These are phyloP conservation scores for Phytophthora hybrid DNA, from an alignment of 352 stramenopile species.

Conservation along the genomic window DNA sequence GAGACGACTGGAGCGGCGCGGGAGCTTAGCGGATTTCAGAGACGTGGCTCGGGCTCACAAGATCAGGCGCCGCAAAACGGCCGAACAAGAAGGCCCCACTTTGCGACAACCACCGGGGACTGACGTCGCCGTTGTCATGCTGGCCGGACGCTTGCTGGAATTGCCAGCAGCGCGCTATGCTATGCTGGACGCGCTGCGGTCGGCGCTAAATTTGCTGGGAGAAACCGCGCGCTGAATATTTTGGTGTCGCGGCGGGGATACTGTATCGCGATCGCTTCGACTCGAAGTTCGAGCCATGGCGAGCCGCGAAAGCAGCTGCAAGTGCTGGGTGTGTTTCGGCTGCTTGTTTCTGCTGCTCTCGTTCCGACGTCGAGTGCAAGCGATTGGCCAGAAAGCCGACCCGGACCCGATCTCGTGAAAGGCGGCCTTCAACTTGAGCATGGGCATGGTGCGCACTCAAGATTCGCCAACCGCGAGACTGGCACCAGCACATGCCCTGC, in stretches of 20 bases:
- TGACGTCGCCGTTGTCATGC: background rate
- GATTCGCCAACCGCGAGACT: slow-evolving; percentile 12
- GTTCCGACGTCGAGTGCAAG: slow-evolving; percentile 25
- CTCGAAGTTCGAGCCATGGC: no score
- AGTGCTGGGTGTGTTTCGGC: slow-evolving; percentile 24
- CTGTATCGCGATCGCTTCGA: background rate
- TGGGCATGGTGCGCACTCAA: slow-evolving; percentile 4
- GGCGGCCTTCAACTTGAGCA: slow-evolving; percentile 24
- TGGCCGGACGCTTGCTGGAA: background rate
- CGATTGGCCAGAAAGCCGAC: background rate
- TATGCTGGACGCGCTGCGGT: background rate
- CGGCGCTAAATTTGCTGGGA: background rate
- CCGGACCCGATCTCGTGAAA: background rate
- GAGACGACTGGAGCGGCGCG: background rate
- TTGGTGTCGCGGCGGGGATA: slow-evolving; percentile 28
- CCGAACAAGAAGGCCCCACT: background rate
- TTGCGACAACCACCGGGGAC: background rate
- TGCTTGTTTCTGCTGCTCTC: slow-evolving; percentile 36
- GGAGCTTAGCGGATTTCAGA: slow-evolving; percentile 2
- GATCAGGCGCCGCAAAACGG: slow-evolving; percentile 1
- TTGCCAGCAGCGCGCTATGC: background rate
- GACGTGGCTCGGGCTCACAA: background rate
- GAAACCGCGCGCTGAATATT: slow-evolving; percentile 20
- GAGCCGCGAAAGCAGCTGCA: slow-evolving; percentile 34
- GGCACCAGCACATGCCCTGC: background rate